phyloP scores from a whole-genome alignment of 441 rosid genomes.

The Capsella rubella region DNA sequence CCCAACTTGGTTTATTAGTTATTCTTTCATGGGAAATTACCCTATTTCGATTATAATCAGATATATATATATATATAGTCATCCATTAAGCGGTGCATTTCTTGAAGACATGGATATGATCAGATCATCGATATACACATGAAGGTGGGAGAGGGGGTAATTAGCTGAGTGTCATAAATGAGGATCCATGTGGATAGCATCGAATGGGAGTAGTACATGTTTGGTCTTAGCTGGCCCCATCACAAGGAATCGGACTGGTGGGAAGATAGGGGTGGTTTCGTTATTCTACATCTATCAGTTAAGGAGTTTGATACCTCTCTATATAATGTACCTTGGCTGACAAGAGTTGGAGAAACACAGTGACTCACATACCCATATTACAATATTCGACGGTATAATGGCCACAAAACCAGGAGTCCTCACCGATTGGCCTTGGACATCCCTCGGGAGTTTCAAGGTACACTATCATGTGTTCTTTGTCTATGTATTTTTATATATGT shows the following conservation, averaged over 20 bases:
- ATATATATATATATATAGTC: background rate
- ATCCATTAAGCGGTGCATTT: slow-evolving; percentile 1
- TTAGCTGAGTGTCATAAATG: slow-evolving; percentile 40
- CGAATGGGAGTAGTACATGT: slow-evolving; percentile 25
- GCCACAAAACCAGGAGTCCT: slow-evolving; percentile 65
- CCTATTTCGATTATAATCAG: background rate
- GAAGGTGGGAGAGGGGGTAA: background rate
- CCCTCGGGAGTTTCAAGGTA: slow-evolving; percentile 68
- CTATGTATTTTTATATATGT: background rate
- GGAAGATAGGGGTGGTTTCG: slow-evolving; percentile 41
- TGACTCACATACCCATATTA: slow-evolving; percentile 9
- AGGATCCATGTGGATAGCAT: slow-evolving; percentile 29
- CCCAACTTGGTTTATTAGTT: slow-evolving; percentile 25
- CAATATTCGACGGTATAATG: slow-evolving; percentile 43
- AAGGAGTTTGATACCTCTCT: slow-evolving; percentile 23
- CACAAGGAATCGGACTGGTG: slow-evolving; percentile 33
- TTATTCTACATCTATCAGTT: slow-evolving; percentile 9
- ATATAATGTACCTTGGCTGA: slow-evolving; percentile 22
- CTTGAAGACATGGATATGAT: background rate
- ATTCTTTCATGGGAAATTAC: background rate
- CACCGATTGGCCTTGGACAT: slow-evolving; percentile 73
- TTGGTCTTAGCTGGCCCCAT: slow-evolving; percentile 22
- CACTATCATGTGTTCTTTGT: background rate
- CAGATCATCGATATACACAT: background rate
- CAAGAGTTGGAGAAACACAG: slow-evolving; percentile 26